Conservation (phyloP, 371 early-diverging fungal species). For the Choanephora cucurbitarum region DNA sequence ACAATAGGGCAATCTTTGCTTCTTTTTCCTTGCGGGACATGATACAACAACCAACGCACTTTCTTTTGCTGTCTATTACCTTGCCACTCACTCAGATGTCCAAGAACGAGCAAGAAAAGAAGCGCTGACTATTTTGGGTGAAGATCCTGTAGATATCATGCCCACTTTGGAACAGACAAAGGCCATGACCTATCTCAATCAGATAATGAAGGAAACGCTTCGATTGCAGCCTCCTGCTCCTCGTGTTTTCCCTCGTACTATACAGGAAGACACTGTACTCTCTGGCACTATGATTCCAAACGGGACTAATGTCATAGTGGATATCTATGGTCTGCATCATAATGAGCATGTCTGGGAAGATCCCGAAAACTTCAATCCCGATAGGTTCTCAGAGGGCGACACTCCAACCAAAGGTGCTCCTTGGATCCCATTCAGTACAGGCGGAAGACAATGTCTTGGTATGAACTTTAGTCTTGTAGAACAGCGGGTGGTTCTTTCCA, state of each 20-base stretch:
- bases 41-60: conserved; percentile 53
- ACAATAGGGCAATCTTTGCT: conserved; percentile 27
- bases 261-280: conserved; percentile 39
- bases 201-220: conserved; percentile 38
- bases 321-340: conserved; percentile 39
- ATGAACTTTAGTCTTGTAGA: conserved; percentile 51
- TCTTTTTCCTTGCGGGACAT: conserved; percentile 51
- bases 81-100: conserved; percentile 36
- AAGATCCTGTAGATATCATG: conserved; percentile 34
- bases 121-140: conserved; percentile 50
- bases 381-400: conserved; percentile 9
- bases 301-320: conserved; percentile 37
- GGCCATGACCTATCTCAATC: conserved; percentile 42
- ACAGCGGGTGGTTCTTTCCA: conserved; percentile 44
- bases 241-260: conserved; percentile 14
- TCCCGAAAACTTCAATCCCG: conserved; percentile 15
- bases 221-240: conserved; percentile 14
- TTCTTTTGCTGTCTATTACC: conserved; percentile 15
- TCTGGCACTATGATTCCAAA: conserved; percentile 48
- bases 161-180: conserved; percentile 49
- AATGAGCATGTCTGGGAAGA: conserved; percentile 32
- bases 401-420: conserved; percentile 12
- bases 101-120: conserved; percentile 55
- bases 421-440: conserved; percentile 39
- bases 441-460: conserved; percentile 37